Conservation (phyloP, 106 monocot species). For the Dactylorhiza incarnata region DNA sequence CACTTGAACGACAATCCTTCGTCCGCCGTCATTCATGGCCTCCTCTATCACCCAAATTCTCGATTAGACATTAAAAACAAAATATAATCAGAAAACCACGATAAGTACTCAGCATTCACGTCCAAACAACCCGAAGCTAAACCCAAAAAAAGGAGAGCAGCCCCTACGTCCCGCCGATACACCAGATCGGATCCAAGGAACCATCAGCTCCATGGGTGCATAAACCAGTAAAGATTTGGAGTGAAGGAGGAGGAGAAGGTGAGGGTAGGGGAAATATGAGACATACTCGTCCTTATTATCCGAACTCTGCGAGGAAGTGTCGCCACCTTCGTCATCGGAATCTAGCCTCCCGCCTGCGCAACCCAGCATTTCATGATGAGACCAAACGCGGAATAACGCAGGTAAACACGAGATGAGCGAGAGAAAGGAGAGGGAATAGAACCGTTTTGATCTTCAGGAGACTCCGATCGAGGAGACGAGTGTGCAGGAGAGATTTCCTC, state of each 20-base stretch:
- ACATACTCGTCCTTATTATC: constrained; percentile 11
- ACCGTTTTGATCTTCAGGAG: constrained; percentile 6
- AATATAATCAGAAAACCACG: neutral
- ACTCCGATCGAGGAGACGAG: neutral
- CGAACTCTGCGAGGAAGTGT: constrained; percentile 3
- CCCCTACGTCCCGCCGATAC: neutral
- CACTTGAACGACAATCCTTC: neutral
- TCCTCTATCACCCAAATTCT: neutral
- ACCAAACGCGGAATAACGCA: neutral
- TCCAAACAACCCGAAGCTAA: neutral
- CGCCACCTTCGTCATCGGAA: constrained; percentile 16
- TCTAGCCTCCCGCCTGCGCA: neutral
- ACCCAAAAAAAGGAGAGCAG: neutral
- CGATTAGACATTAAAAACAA: neutral
- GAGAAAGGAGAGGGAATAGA: neutral
- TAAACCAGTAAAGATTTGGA: neutral
- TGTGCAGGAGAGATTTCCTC: neutral
- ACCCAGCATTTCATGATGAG: neutral
- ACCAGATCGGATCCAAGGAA: neutral
- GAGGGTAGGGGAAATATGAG: neutral
- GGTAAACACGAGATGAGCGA: neutral
- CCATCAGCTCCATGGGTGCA: neutral
- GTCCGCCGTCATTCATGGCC: neutral
- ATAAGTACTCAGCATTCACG: too few species aligned
- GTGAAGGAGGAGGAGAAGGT: neutral